Conservation (phyloP, 768 basidiomycete species). For the Tulasnella sp. region DNA sequence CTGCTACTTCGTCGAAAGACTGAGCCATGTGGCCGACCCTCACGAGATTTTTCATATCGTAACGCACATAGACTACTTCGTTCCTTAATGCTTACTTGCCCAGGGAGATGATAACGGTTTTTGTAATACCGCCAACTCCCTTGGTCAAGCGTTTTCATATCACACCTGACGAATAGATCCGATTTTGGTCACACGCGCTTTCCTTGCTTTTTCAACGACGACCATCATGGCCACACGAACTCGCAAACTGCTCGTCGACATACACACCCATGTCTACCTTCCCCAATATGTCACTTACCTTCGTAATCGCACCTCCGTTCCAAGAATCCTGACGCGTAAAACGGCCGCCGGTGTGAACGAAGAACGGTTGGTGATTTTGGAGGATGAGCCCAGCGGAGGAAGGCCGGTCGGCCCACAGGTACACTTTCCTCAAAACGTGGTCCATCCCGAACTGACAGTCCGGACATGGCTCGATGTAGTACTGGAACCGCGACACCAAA, state of each 20-base stretch:
- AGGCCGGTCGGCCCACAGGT: slow-evolving; percentile 70
- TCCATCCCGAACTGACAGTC: slow-evolving; percentile 1
- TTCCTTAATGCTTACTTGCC: too few relatives aligned
- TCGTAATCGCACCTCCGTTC: slow-evolving; percentile 48
- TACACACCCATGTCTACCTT: slow-evolving; percentile 79
- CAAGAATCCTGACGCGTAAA: slow-evolving; percentile 47
- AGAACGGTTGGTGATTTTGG: slow-evolving; percentile 63
- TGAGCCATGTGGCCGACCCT: too few relatives aligned
- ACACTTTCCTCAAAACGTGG: not conserved
- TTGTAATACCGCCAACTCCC: too few relatives aligned
- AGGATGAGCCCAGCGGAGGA: slow-evolving; percentile 67
- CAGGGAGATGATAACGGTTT: too few relatives aligned
- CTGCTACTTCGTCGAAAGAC: too few relatives aligned
- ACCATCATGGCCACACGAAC: slow-evolving; percentile 10
- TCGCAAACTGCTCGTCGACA: slow-evolving; percentile 46
- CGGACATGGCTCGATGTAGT: slow-evolving; percentile 28
- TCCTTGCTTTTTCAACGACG: too few relatives aligned
- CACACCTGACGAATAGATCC: too few relatives aligned
- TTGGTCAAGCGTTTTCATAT: too few relatives aligned
- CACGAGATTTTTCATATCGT: too few relatives aligned
- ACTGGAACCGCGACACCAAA: slow-evolving; percentile 70
- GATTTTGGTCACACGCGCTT: too few relatives aligned
- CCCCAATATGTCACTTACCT: slow-evolving; percentile 64
- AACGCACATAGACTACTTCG: too few relatives aligned
- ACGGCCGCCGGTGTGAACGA: slow-evolving; percentile 37